Percentiles rank a stretch among this genome's conserved stretches.
Conservation (phyloP, 495 filamentous ascomycete species). For the Neurospora sublineolata region DNA sequence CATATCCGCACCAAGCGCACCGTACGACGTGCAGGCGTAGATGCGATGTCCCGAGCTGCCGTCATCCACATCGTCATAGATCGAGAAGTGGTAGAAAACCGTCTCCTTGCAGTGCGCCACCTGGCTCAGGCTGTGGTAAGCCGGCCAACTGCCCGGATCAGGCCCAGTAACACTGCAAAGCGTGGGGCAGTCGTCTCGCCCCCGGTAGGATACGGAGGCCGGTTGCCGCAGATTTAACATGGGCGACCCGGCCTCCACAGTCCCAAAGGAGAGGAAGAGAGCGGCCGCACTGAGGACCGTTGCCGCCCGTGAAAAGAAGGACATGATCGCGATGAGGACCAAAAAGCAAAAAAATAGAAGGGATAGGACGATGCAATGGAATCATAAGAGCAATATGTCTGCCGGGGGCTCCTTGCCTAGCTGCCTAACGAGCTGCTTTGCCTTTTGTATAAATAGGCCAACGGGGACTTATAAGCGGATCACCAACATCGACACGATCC, state of each 20-base stretch:
- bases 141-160: constrained; percentile 21
- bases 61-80: constrained; percentile 25
- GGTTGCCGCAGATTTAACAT: neutral
- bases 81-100: constrained; percentile 21
- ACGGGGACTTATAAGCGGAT: neutral
- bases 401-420: neutral
- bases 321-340: neutral
- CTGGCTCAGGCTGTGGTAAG: constrained; percentile 18
- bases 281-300: neutral
- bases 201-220: neutral
- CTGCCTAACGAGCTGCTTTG: neutral
- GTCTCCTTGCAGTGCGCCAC: constrained; percentile 15
- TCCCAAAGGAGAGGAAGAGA: neutral
- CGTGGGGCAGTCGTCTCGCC: constrained; percentile 15
- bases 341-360: neutral
- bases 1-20: neutral
- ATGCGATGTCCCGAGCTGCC: constrained; percentile 14
- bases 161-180: constrained; percentile 21
- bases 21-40: constrained; percentile 22
- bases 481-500: neutral
- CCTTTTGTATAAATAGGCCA: neutral
- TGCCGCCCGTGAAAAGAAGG: neutral
- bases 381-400: neutral
- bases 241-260: neutral
- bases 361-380: neutral